These are phyloP conservation scores for Histomonas meleagridis DNA, from an alignment of 208 protist species.

Conservation along the genomic window DNA sequence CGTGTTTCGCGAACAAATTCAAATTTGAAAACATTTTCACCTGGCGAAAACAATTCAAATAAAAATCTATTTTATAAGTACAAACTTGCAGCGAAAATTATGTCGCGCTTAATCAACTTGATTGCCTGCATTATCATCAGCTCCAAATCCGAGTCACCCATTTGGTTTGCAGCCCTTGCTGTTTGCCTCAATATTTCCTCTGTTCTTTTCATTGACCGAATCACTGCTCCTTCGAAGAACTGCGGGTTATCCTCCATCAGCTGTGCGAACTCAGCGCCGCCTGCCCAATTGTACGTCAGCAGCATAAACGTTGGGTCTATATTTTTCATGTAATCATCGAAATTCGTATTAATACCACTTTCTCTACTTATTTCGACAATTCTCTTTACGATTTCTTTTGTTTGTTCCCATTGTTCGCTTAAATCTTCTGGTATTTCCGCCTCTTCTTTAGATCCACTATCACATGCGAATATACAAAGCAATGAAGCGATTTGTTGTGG, in stretches of 20 bases:
- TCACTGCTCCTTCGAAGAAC: neutral
- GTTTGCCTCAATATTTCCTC: slow-evolving; percentile 80
- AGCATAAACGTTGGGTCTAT: neutral
- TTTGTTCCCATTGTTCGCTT: neutral
- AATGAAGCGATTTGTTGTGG: slow-evolving; percentile 37
- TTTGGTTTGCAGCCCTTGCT: slow-evolving; percentile 79
- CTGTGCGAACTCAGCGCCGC: neutral
- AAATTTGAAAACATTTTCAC: no score
- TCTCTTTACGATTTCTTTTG: neutral
- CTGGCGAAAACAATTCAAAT: no score
- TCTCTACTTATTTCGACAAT: neutral
- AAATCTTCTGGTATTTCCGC: neutral
- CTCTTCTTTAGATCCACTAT: neutral
- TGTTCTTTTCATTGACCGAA: slow-evolving; percentile 21
- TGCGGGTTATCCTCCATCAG: neutral
- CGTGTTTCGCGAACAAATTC: no score
- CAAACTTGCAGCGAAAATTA: slow-evolving; percentile 93
- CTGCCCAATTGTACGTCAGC: neutral
- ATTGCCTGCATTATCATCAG: slow-evolving; percentile 85
- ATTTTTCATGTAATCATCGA: neutral
- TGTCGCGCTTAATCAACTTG: slow-evolving; percentile 87
- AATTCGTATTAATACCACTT: neutral
- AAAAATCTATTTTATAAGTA: slow-evolving; percentile 67
- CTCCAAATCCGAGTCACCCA: slow-evolving; percentile 90
- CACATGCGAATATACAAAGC: slow-evolving; percentile 2